Conservation (phyloP, 345 rosid species). For the Citrus australasica region DNA sequence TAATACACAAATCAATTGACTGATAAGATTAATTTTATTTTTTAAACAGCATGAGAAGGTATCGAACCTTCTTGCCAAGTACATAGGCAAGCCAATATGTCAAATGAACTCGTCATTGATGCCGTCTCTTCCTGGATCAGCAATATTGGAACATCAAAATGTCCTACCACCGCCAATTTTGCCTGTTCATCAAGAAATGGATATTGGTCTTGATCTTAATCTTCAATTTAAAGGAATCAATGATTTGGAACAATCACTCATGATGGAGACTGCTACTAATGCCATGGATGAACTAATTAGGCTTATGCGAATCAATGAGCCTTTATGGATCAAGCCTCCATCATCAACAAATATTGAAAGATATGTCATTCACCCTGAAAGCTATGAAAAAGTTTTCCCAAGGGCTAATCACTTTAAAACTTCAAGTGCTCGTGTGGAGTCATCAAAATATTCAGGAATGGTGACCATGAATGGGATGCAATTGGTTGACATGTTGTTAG, state of each 20-base stretch:
- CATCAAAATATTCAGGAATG: constrained; percentile 48
- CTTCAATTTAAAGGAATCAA: constrained; percentile 12
- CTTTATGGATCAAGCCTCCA: constrained; percentile 48
- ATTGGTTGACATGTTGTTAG: constrained; percentile 47
- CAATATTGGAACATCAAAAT: not conserved
- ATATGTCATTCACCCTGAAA: constrained; percentile 30
- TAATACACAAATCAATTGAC: not conserved
- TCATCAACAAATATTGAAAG: constrained; percentile 20
- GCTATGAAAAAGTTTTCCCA: constrained; percentile 37
- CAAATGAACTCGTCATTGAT: constrained; percentile 7
- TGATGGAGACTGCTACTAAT: constrained; percentile 38
- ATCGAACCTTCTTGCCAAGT: constrained; percentile 28
- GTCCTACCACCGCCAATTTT: constrained; percentile 6
- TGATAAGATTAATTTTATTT: not conserved
- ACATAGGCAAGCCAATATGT: constrained; percentile 31
- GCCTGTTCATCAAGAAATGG: not conserved
- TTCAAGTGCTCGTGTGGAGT: constrained; percentile 44
- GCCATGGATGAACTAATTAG: constrained; percentile 56
- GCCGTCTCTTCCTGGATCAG: constrained; percentile 12
- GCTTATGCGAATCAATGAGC: constrained; percentile 40
- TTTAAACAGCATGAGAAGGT: constrained; percentile 42
- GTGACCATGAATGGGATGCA: constrained; percentile 37
- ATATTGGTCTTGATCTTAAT: constrained; percentile 7
- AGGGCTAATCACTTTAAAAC: constrained; percentile 27
- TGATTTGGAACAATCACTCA: constrained; percentile 31